A percentile compares a stretch with the other conserved stretches of the same genome.
These are phyloP conservation scores for Cyberlindnera veronae DNA, from an alignment of 805 yeast genomes.

Conservation along the genomic window DNA sequence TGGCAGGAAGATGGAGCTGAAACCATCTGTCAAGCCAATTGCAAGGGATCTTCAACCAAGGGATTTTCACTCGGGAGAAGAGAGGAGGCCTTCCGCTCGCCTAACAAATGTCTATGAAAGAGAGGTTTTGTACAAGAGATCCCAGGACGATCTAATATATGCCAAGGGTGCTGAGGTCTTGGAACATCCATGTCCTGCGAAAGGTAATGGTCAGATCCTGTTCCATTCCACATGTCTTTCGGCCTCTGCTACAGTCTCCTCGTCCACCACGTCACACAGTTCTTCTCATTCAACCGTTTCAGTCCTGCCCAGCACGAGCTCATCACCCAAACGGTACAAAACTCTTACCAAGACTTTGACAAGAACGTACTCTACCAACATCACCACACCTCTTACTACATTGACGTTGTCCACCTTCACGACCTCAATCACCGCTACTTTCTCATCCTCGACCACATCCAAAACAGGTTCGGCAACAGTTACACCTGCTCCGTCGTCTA, in stretches of 20 bases:
- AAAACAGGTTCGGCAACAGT: neutral
- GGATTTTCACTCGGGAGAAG: neutral
- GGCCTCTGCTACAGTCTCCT: too few species aligned
- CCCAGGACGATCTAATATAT: neutral
- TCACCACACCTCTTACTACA: neutral
- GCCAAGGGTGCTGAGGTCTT: slow-evolving; percentile 6
- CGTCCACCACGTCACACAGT: too few species aligned
- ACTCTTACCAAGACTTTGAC: slow-evolving; percentile 9
- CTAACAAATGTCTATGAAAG: neutral
- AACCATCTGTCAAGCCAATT: neutral
- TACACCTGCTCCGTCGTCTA: neutral
- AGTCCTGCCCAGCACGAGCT: neutral
- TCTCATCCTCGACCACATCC: neutral
- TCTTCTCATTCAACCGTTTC: too few species aligned
- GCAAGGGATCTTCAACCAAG: neutral
- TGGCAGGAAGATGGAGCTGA: neutral
- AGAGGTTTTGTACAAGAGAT: slow-evolving; percentile 1
- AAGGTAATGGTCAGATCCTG: too few species aligned
- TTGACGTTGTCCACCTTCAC: neutral
- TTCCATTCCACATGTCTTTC: too few species aligned
- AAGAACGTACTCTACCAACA: neutral
- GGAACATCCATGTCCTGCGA: too few species aligned
- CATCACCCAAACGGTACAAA: slow-evolving; percentile 2
- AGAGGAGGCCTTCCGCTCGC: neutral
- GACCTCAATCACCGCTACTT: neutral